These are phyloP conservation scores for Guillardia theta DNA, from an alignment of 78 protist species.

Conservation along the genomic window DNA sequence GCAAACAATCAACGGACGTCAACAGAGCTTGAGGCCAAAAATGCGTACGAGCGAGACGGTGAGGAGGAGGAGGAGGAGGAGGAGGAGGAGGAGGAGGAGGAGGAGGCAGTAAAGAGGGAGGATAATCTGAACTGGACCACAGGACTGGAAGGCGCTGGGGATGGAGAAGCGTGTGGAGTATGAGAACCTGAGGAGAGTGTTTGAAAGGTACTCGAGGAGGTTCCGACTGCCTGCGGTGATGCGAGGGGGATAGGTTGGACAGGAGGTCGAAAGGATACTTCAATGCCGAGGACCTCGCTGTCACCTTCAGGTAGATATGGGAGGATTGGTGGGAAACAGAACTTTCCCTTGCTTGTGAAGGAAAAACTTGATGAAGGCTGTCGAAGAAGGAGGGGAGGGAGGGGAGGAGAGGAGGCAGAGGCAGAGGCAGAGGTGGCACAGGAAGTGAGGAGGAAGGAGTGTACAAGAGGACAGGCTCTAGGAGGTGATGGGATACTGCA, in stretches of 20 bases:
- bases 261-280: not conserved
- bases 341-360: not conserved
- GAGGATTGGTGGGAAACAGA: too few species aligned
- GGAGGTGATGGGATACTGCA: not conserved
- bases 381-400: not conserved
- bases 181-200: not conserved
- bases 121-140: too few species aligned
- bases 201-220: not conserved
- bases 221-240: not conserved
- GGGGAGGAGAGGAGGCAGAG: not conserved
- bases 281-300: not conserved
- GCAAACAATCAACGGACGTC: too few species aligned
- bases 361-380: not conserved
- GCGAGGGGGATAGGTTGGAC: not conserved
- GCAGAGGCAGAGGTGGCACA: not conserved
- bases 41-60: too few species aligned
- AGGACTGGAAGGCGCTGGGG: not conserved
- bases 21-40: too few species aligned
- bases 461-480: not conserved
- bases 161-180: not conserved
- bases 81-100: too few species aligned
- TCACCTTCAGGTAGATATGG: not conserved
- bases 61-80: too few species aligned
- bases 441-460: not conserved
- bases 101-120: too few species aligned